Percentiles rank a stretch among this genome's conserved stretches.
phyloP scores from a whole-genome alignment of 164 flowering plant species.

The Hamamelis virginiana region DNA sequence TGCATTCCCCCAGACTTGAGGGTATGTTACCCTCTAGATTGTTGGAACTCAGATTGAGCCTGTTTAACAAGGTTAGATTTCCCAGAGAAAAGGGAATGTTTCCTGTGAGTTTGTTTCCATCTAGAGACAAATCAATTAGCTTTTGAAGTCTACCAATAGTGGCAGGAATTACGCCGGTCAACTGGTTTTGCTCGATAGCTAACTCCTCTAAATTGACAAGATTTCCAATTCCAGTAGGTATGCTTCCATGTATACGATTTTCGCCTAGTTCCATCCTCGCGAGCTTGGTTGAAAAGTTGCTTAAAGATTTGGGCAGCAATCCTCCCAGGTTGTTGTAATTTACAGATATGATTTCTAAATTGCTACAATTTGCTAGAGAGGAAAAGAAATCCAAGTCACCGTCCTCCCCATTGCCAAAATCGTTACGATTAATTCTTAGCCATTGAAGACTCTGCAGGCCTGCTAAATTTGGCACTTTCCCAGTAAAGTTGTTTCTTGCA shows the following conservation, averaged over 20 bases:
- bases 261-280: not conserved
- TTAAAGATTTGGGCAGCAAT: constrained; percentile 23
- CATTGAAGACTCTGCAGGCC: constrained; percentile 2
- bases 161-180: constrained; percentile 31
- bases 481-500: constrained; percentile 18
- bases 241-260: constrained; percentile 29
- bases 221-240: constrained; percentile 34
- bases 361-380: constrained; percentile 22
- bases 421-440: not conserved
- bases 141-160: constrained; percentile 29
- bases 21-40: constrained; percentile 22
- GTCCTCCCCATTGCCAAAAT: constrained; percentile 19
- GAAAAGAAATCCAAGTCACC: constrained; percentile 31
- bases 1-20: constrained; percentile 16
- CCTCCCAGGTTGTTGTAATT: constrained; percentile 23
- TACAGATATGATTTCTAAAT: constrained; percentile 4
- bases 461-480: constrained; percentile 22
- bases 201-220: constrained; percentile 21
- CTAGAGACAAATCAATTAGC: constrained; percentile 7
- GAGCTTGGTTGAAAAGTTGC: constrained; percentile 25
- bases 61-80: constrained; percentile 12
- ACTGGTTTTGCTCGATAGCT: constrained; percentile 5
- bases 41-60: constrained; percentile 9
- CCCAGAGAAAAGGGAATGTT: constrained; percentile 28
- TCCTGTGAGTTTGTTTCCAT: constrained; percentile 20